These are phyloP conservation scores for Sisymbrium irio DNA, from an alignment of 345 rosid genomes.

Conservation along the genomic window DNA sequence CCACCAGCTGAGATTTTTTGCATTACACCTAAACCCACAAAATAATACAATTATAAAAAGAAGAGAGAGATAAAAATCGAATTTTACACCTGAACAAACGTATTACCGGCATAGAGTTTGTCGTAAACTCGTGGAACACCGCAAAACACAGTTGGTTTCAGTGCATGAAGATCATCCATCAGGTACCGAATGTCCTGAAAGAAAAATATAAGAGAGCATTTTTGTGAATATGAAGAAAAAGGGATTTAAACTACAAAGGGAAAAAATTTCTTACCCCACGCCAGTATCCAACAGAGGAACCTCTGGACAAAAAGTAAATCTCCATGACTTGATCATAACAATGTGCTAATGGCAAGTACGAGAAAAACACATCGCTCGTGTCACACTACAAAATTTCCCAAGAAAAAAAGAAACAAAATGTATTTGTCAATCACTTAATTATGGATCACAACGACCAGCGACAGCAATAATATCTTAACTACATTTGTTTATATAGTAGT, in stretches of 20 bases:
- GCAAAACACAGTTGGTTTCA: conserved; percentile 77
- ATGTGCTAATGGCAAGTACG: conserved; percentile 94
- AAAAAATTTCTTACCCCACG: conserved; percentile 54
- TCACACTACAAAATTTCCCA: conserved; percentile 46
- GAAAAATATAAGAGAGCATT: background rate
- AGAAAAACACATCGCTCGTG: conserved; percentile 79
- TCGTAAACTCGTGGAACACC: conserved; percentile 94
- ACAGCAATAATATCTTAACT: background rate
- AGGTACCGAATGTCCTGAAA: conserved; percentile 65
- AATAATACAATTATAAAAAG: background rate
- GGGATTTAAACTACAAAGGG: background rate
- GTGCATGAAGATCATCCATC: conserved; percentile 82
- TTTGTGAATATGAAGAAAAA: background rate
- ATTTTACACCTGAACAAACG: background rate
- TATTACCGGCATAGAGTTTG: conserved; percentile 65
- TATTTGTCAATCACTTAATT: background rate
- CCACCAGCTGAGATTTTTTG: conserved; percentile 71
- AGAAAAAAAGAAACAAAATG: background rate
- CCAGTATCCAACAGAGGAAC: conserved; percentile 92
- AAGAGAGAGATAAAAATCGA: background rate
- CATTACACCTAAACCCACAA: conserved; percentile 56
- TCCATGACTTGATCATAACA: conserved; percentile 83
- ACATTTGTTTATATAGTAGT: too few relatives aligned
- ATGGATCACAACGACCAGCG: background rate
- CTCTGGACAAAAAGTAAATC: conserved; percentile 67